phyloP scores from a whole-genome alignment of 768 basidiomycete species.

The Suillus tomentosus region DNA sequence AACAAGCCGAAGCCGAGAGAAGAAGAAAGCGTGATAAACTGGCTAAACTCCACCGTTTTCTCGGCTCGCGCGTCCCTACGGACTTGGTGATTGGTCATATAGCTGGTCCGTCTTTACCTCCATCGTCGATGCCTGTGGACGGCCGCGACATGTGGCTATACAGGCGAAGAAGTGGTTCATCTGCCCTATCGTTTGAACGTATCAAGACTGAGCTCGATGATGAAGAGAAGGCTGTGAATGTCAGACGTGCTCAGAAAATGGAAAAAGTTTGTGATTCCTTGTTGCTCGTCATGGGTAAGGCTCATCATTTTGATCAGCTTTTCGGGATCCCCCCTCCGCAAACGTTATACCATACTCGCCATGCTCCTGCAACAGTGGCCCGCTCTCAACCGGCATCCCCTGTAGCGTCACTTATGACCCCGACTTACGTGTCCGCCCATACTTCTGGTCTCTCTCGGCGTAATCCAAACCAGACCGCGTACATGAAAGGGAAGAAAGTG shows the following conservation, averaged over 20 bases:
- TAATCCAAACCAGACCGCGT: conserved; percentile 55
- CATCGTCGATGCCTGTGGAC: conserved; percentile 32
- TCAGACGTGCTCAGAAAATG: conserved; percentile 83
- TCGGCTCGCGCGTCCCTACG: conserved; percentile 78
- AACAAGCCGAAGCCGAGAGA: conserved; percentile 60
- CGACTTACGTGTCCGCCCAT: conserved; percentile 25
- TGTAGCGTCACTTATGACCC: conserved; percentile 12
- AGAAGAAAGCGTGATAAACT: conserved; percentile 74
- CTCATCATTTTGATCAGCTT: conserved; percentile 47
- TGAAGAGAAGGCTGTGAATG: conserved; percentile 76
- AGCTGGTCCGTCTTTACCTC: conserved; percentile 33
- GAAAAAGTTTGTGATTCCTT: conserved; percentile 59
- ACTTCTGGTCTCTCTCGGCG: conserved; percentile 26
- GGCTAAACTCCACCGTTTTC: conserved; percentile 80
- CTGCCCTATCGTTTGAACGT: conserved; percentile 54
- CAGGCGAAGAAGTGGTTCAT: conserved; percentile 56
- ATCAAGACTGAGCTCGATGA: conserved; percentile 71
- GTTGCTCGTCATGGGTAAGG: not conserved
- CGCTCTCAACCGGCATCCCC: conserved; percentile 33
- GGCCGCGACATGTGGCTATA: conserved; percentile 46
- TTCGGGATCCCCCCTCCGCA: conserved; percentile 84
- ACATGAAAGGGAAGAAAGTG: conserved; percentile 44
- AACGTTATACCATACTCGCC: conserved; percentile 71
- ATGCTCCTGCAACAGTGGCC: conserved; percentile 37
- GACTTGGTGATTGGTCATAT: conserved; percentile 62